These are phyloP conservation scores for Solanum hybrid DNA, from an alignment of 305 asterid genomes.

Conservation along the genomic window DNA sequence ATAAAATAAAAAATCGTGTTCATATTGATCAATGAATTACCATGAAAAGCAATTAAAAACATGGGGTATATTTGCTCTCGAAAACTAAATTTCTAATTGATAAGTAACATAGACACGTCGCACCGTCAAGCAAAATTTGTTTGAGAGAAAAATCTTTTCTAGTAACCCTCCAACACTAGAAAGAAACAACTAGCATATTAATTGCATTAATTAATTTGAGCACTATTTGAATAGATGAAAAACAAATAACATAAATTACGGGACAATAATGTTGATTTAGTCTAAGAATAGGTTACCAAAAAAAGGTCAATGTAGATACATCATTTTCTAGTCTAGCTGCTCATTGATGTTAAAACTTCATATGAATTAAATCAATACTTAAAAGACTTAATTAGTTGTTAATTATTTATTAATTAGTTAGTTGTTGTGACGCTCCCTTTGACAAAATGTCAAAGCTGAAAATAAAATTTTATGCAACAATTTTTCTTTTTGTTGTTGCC, in stretches of 20 bases:
- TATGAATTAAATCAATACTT: not conserved
- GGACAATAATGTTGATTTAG: not conserved
- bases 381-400: not conserved
- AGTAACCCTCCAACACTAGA: not conserved
- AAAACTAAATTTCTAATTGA: not conserved
- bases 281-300: not conserved
- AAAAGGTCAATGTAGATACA: not conserved
- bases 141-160: not conserved
- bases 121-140: not conserved
- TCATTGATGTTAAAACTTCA: not conserved
- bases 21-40: not conserved
- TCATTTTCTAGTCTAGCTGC: not conserved
- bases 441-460: not conserved
- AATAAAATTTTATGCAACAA: not conserved
- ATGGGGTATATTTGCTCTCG: not conserved
- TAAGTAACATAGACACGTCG: not conserved
- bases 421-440: not conserved
- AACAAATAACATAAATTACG: not conserved
- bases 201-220: not conserved
- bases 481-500: not conserved
- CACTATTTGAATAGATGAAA: not conserved
- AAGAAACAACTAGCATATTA: not conserved
- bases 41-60: not conserved
- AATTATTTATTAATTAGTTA: not conserved
- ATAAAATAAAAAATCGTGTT: not conserved